phyloP scores from a whole-genome alignment of 306 rosid genomes.

The Lathyrus oleraceus region DNA sequence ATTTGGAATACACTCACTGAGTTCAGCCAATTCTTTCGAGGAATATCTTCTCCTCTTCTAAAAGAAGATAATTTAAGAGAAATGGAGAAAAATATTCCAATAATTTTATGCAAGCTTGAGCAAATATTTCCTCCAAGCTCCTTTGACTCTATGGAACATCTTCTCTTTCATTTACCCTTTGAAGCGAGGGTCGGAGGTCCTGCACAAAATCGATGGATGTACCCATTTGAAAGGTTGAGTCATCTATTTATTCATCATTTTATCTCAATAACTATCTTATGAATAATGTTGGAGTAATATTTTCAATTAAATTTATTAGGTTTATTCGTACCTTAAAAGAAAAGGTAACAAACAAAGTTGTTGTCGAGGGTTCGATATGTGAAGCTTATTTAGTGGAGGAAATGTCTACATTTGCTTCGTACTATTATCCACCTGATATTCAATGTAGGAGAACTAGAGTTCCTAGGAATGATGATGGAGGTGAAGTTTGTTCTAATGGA shows the following conservation, averaged over 20 bases:
- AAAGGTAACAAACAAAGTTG: not conserved
- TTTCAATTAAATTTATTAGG: not conserved
- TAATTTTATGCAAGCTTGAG: not conserved
- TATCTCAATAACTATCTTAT: no score
- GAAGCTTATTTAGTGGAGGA: not conserved
- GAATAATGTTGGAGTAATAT: no score
- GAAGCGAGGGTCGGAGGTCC: not conserved
- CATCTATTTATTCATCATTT: no score
- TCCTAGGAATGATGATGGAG: slow-evolving; percentile 11
- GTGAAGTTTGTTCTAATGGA: not conserved
- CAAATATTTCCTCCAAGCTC: slow-evolving; percentile 2
- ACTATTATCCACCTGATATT: not conserved
- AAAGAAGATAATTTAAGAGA: not conserved
- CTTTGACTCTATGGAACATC: not conserved
- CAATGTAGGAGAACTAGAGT: slow-evolving; percentile 6
- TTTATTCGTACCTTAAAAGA: not conserved
- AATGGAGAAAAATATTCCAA: not conserved
- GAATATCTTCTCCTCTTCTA: not conserved
- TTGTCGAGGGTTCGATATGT: not conserved
- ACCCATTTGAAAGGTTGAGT: not conserved
- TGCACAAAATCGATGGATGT: not conserved
- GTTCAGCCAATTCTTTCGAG: not conserved
- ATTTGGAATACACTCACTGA: not conserved
- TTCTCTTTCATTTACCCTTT: not conserved
- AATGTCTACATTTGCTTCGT: not conserved